phyloP scores from a whole-genome alignment of 1,284 basidiomycete species.

The Cryptococcus maquisensis region DNA sequence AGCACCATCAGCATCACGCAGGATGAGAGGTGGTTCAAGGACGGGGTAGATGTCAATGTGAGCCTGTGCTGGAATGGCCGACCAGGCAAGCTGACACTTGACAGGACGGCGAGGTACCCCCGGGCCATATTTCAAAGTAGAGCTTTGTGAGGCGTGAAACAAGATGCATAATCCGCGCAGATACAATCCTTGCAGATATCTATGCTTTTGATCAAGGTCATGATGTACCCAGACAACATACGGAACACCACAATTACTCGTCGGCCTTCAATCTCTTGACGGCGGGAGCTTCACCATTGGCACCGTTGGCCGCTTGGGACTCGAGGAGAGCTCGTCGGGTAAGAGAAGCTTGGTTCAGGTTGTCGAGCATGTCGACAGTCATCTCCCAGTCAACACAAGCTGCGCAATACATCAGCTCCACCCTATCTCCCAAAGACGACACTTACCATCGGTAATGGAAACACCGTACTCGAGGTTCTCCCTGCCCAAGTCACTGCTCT shows the following conservation, averaged over 20 bases:
- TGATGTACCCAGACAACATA: not conserved
- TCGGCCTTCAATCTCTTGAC: slow-evolving; percentile 29
- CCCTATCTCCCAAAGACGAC: not conserved
- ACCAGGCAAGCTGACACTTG: too few species aligned
- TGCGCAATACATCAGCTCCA: slow-evolving; percentile 1
- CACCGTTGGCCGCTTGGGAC: slow-evolving; percentile 20
- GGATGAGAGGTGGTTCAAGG: slow-evolving; percentile 59
- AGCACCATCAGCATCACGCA: slow-evolving; percentile 57
- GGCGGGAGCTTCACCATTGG: slow-evolving; percentile 15
- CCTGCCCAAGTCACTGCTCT: slow-evolving; percentile 59
- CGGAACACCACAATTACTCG: slow-evolving; percentile 5
- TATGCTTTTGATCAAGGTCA: not conserved
- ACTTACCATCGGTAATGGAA: slow-evolving; percentile 72
- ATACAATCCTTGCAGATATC: not conserved
- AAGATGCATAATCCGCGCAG: not conserved
- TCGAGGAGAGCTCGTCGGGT: slow-evolving; percentile 34
- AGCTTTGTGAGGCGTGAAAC: not conserved
- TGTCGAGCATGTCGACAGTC: slow-evolving; percentile 64
- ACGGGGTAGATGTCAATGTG: slow-evolving; percentile 44
- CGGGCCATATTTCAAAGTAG: not conserved
- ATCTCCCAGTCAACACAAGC: slow-evolving; percentile 87
- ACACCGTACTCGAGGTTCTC: slow-evolving; percentile 72
- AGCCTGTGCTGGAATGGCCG: slow-evolving; percentile 2
- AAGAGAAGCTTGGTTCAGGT: slow-evolving; percentile 57
- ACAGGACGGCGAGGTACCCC: not conserved